A percentile compares a stretch with the other conserved stretches of the same genome.
Evolutionary conservation across 169 alveolate species (phyloP).

Genomic region (Eimeria necatrix): DNA sequence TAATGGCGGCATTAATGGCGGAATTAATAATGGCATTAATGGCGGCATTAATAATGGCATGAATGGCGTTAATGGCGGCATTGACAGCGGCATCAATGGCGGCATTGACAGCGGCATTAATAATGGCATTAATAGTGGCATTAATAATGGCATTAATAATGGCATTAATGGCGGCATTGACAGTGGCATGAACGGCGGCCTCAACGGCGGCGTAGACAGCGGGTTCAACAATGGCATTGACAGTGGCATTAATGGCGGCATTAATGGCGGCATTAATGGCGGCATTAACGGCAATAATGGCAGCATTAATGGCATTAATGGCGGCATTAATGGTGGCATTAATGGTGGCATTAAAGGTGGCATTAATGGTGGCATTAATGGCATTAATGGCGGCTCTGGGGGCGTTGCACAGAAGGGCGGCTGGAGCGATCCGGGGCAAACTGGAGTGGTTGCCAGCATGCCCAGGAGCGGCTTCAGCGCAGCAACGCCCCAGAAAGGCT

Average conservation of each 20-base stretch:
- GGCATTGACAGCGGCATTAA: not conserved
- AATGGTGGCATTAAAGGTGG: not conserved
- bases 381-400: too few relatives aligned
- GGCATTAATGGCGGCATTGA: not conserved
- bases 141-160: not conserved
- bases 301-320: not conserved
- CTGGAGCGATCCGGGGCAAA: not conserved
- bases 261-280: not conserved
- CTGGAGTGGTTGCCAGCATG: not conserved
- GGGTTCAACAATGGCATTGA: not conserved
- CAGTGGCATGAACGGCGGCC: not conserved
- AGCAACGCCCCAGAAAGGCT: too few relatives aligned
- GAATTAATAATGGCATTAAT: too few relatives aligned
- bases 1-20: not conserved
- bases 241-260: not conserved
- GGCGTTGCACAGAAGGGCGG: too few relatives aligned
- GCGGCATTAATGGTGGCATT: not conserved
- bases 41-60: not conserved
- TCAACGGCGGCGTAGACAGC: not conserved
- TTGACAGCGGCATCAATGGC: not conserved
- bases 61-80: not conserved
- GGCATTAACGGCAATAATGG: not conserved
- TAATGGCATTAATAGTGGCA: not conserved
- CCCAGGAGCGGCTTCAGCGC: not conserved
- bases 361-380: not conserved